phyloP scores from a whole-genome alignment of 1,284 basidiomycete species.

The Microbotryum silenes-acaulis region DNA sequence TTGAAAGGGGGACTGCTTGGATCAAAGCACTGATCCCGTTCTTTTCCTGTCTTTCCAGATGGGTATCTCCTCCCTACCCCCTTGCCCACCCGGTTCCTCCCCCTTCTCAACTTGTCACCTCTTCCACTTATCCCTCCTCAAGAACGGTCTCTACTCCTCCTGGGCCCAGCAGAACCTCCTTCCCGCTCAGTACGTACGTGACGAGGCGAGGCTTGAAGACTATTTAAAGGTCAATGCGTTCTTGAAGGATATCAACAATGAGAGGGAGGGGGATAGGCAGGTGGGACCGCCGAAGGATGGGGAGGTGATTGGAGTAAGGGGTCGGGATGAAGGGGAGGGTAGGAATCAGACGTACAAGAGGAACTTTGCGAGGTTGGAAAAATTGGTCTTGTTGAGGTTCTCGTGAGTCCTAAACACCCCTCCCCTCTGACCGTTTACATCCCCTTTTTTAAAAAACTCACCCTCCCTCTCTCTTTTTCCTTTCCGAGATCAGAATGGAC shows the following conservation, averaged over 20 bases:
- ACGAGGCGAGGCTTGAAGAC: conserved; percentile 61
- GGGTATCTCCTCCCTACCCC: conserved; percentile 48
- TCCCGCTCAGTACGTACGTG: conserved; percentile 88
- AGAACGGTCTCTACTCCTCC: conserved; percentile 65
- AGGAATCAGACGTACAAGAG: conserved; percentile 56
- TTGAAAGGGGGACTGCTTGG: no score
- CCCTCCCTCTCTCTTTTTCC: not conserved
- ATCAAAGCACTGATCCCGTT: not conserved
- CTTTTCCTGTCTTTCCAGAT: conserved; percentile 13
- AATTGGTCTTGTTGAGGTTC: conserved; percentile 44
- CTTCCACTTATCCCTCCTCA: conserved; percentile 27
- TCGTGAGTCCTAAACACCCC: conserved; percentile 33
- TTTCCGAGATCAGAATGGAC: conserved; percentile 48
- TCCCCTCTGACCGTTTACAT: conserved; percentile 31
- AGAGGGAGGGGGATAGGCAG: conserved; percentile 40
- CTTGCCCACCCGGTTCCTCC: conserved; percentile 50
- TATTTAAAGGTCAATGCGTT: conserved; percentile 67
- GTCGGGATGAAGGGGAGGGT: conserved; percentile 32
- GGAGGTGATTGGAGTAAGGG: not conserved
- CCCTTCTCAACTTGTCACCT: conserved; percentile 20
- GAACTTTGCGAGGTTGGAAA: conserved; percentile 45
- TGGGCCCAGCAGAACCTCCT: conserved; percentile 77
- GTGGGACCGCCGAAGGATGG: not conserved
- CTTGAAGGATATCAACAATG: conserved; percentile 67
- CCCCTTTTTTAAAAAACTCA: conserved; percentile 59